Evolutionary conservation across 2,329 filamentous ascomycete genomes (phyloP).

Genomic region (Davidsoniella eucalypti): DNA sequence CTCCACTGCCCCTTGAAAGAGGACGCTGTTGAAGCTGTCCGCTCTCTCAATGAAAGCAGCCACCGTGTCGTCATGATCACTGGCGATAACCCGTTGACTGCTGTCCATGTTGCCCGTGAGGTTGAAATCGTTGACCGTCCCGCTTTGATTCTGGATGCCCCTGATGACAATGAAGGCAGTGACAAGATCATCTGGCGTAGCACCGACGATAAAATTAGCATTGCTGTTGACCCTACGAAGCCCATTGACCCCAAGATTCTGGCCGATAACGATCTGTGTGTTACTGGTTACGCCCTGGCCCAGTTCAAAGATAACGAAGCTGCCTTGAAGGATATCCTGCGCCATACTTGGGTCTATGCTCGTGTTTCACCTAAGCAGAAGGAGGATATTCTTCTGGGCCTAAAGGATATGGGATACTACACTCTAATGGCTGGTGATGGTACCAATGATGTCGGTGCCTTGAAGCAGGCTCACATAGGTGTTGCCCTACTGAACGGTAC

Average conservation of each 20-base stretch:
- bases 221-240: constrained; percentile 69
- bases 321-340: constrained; percentile 61
- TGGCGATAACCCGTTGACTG: constrained; percentile 91
- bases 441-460: constrained; percentile 91
- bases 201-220: constrained; percentile 75
- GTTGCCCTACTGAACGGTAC: constrained; percentile 92
- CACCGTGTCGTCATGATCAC: constrained; percentile 99
- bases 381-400: constrained; percentile 89
- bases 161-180: constrained; percentile 70
- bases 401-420: constrained; percentile 94
- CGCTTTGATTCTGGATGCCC: constrained; percentile 84
- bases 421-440: constrained; percentile 98
- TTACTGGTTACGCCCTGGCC: constrained; percentile 83
- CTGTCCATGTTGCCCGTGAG: constrained; percentile 84
- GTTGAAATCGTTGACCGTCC: constrained; percentile 97
- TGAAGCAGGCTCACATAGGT: constrained; percentile 96
- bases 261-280: constrained; percentile 75
- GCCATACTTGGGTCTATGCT: constrained; percentile 93
- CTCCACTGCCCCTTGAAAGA: constrained; percentile 93
- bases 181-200: constrained; percentile 85
- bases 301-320: constrained; percentile 65
- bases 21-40: constrained; percentile 82
- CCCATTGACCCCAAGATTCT: constrained; percentile 69
- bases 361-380: constrained; percentile 98
- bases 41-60: constrained; percentile 97